These are phyloP conservation scores for Hypoxylon perforatum DNA, from an alignment of 495 filamentous ascomycete species.

Conservation along the genomic window DNA sequence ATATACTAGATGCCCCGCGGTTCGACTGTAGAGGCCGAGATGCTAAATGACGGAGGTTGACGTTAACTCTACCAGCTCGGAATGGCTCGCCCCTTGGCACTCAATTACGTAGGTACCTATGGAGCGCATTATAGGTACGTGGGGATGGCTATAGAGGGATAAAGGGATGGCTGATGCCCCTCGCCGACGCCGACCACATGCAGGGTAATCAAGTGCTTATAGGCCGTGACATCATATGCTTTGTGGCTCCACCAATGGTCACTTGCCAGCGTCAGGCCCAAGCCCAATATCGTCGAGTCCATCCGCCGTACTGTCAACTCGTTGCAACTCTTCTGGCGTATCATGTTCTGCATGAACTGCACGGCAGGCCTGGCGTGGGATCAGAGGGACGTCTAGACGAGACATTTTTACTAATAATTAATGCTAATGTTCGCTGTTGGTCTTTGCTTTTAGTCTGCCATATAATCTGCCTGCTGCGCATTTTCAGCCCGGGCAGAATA, in stretches of 20 bases:
- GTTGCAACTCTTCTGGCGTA: slow-evolving; percentile 36
- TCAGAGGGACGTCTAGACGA: slow-evolving; percentile 23
- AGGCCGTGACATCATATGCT: slow-evolving; percentile 40
- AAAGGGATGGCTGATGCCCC: too few species aligned
- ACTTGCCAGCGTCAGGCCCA: slow-evolving; percentile 17
- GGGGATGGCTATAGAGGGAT: too few species aligned
- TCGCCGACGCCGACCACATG: slow-evolving; percentile 18
- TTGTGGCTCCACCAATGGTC: slow-evolving; percentile 38
- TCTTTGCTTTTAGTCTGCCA: slow-evolving; percentile 7
- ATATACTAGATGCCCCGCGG: neutral
- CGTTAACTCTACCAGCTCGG: neutral
- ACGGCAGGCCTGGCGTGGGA: slow-evolving; percentile 32
- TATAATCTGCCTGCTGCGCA: slow-evolving; percentile 23
- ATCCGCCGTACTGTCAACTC: slow-evolving; percentile 2
- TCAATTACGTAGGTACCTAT: slow-evolving; percentile 13
- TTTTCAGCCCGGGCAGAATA: slow-evolving; percentile 29
- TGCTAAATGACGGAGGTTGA: slow-evolving; percentile 9
- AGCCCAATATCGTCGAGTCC: neutral
- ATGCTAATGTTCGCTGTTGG: slow-evolving; percentile 25
- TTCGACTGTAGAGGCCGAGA: neutral
- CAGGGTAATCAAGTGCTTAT: slow-evolving; percentile 32
- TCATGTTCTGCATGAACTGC: slow-evolving; percentile 35
- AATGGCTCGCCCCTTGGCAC: slow-evolving; percentile 20
- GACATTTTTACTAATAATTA: slow-evolving; percentile 31
- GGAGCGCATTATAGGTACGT: neutral